Percentiles rank a stretch among this genome's conserved stretches.
These are phyloP conservation scores for Barnettozyma salicaria DNA, from an alignment of 805 yeast species.

Conservation along the genomic window DNA sequence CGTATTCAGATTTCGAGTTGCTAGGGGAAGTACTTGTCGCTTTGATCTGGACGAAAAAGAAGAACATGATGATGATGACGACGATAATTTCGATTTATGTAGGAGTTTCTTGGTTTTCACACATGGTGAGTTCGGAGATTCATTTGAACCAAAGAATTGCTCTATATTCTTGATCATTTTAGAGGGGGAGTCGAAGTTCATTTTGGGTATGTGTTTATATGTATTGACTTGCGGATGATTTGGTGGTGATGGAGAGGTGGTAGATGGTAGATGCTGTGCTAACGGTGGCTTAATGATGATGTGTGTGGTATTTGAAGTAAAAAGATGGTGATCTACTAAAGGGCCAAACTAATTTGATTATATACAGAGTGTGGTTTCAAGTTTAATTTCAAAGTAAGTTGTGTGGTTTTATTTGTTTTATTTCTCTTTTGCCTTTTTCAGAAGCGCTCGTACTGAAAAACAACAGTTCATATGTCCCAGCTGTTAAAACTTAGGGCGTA, in stretches of 20 bases:
- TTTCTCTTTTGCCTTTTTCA: constrained; percentile 8
- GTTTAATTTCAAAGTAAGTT: not conserved
- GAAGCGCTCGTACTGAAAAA: too few species aligned
- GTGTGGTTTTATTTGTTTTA: constrained; percentile 1
- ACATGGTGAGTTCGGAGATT: constrained; percentile 26
- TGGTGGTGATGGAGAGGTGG: not conserved
- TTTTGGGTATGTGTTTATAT: not conserved
- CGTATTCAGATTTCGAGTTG: constrained; percentile 17
- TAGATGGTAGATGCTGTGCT: not conserved
- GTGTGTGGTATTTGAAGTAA: too few species aligned
- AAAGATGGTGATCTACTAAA: too few species aligned
- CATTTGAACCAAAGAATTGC: constrained; percentile 15
- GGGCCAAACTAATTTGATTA: not conserved
- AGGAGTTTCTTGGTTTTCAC: constrained; percentile 16
- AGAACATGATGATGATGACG: too few species aligned
- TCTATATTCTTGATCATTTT: constrained; percentile 20
- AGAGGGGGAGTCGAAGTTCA: constrained; percentile 23
- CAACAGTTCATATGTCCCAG: too few species aligned
- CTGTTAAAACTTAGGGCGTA: too few species aligned
- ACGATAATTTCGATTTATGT: constrained; percentile 16
- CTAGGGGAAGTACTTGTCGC: constrained; percentile 12
- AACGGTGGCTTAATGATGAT: too few species aligned
- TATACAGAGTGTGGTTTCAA: not conserved
- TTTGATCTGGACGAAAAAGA: too few species aligned
- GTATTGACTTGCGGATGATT: not conserved